These are phyloP conservation scores for Tetraselmis striata DNA, from an alignment of 139 green algal genomes.

Conservation along the genomic window DNA sequence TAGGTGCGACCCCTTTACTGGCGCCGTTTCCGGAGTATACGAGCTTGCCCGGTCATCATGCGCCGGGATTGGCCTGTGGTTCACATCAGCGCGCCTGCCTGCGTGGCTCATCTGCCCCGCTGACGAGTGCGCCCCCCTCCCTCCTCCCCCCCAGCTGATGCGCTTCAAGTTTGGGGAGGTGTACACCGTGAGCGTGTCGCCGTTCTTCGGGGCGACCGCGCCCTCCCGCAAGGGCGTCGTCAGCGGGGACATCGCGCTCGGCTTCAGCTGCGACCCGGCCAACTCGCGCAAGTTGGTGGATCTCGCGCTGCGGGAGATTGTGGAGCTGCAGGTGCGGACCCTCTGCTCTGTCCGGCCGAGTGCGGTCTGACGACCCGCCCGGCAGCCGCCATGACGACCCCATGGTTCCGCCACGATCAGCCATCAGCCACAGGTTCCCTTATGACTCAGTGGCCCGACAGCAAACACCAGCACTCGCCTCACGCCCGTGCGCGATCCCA, in stretches of 20 bases:
- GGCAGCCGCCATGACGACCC: neutral
- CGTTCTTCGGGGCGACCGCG: slow-evolving; percentile 52
- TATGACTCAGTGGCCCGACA: neutral
- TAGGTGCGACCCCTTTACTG: no score
- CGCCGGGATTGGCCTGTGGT: no score
- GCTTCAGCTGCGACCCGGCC: slow-evolving; percentile 74
- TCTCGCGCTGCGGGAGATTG: slow-evolving; percentile 53
- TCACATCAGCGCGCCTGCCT: no score
- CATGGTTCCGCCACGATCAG: neutral
- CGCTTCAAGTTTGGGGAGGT: slow-evolving; percentile 57
- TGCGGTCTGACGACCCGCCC: no score
- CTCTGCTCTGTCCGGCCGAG: no score
- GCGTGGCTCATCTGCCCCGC: neutral
- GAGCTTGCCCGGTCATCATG: no score
- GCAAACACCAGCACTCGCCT: neutral
- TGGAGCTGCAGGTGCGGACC: slow-evolving; percentile 9
- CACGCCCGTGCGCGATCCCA: no score
- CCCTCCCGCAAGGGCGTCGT: slow-evolving; percentile 38
- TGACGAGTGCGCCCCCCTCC: no score
- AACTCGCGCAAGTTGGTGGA: slow-evolving; percentile 34
- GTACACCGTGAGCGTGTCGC: slow-evolving; percentile 51
- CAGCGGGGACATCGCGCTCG: slow-evolving; percentile 64
- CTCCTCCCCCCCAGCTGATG: no score
- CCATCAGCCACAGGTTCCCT: neutral
- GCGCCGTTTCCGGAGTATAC: no score